phyloP scores from a whole-genome alignment of 2,329 filamentous ascomycete species.

The Biscogniauxia sp. region DNA sequence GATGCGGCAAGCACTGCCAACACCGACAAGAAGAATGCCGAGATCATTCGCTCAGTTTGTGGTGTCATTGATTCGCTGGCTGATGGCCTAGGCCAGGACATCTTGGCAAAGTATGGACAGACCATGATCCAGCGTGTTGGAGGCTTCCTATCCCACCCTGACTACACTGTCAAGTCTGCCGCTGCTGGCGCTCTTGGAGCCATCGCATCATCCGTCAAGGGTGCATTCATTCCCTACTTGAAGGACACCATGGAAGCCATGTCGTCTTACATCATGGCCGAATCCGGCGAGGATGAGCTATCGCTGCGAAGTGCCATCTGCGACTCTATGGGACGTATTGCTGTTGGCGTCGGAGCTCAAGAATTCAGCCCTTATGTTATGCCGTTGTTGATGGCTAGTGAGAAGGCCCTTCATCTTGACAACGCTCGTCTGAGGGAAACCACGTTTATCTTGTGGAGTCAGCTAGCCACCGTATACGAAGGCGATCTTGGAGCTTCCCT shows the following conservation, averaged over 20 bases:
- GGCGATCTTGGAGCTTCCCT: conserved; percentile 79
- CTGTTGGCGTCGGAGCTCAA: conserved; percentile 78
- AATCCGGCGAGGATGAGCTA: conserved; percentile 86
- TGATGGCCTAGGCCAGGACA: conserved; percentile 76
- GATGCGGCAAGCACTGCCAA: conserved; percentile 72
- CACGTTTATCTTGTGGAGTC: conserved; percentile 95
- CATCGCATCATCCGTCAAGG: conserved; percentile 80
- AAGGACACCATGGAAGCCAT: conserved; percentile 87
- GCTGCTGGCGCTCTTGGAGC: conserved; percentile 88
- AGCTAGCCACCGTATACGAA: conserved; percentile 89
- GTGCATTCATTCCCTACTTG: conserved; percentile 88
- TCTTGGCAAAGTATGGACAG: conserved; percentile 77
- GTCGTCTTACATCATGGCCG: conserved; percentile 78
- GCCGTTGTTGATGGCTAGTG: conserved; percentile 86
- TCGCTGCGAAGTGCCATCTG: conserved; percentile 86
- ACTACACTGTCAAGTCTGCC: conserved; percentile 85
- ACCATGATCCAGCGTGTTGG: conserved; percentile 84
- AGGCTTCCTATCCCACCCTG: conserved; percentile 76
- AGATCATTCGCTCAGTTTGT: conserved; percentile 86
- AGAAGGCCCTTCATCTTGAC: conserved; percentile 84
- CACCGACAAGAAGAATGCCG: conserved; percentile 71
- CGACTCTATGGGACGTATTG: conserved; percentile 92
- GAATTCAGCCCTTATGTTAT: conserved; percentile 89
- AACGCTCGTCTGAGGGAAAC: conserved; percentile 92
- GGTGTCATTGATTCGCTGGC: conserved; percentile 89